Evolutionary conservation across 1,139 yeast species (phyloP).

Genomic region (Pichia sp.): DNA sequence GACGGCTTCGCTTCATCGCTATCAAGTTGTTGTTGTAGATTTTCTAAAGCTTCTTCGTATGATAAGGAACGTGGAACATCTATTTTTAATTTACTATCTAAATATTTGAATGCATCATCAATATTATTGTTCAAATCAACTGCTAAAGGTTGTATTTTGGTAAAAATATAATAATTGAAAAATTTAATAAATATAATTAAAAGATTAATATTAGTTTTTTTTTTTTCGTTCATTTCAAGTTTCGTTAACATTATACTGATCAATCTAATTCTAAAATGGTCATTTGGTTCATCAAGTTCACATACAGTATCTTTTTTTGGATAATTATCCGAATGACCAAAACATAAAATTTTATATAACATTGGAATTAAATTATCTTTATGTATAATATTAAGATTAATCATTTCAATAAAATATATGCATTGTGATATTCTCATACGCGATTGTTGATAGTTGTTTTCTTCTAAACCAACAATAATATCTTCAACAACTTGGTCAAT

Average conservation of each 20-base stretch:
- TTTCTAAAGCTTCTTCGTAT: slow-evolving; percentile 38
- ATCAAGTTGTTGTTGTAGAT: slow-evolving; percentile 27
- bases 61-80: slow-evolving; percentile 35
- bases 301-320: slow-evolving; percentile 45
- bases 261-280: slow-evolving; percentile 67
- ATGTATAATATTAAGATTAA: slow-evolving; percentile 43
- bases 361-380: slow-evolving; percentile 46
- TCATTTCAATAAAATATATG: slow-evolving; percentile 54
- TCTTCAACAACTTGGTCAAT: slow-evolving; percentile 65
- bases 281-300: slow-evolving; percentile 54
- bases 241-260: slow-evolving; percentile 29
- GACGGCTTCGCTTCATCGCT: background rate
- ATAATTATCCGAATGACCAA: slow-evolving; percentile 61
- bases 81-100: slow-evolving; percentile 17
- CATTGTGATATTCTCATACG: slow-evolving; percentile 59
- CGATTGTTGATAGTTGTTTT: slow-evolving; percentile 53
- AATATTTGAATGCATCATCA: slow-evolving; percentile 36
- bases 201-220: background rate
- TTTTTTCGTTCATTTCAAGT: background rate
- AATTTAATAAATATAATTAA: slow-evolving; percentile 41
- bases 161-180: slow-evolving; percentile 68
- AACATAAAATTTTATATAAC: slow-evolving; percentile 53
- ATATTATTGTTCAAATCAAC: slow-evolving; percentile 55
- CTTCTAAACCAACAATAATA: slow-evolving; percentile 60
- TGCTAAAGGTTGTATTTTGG: slow-evolving; percentile 62